Percentiles rank a stretch among this genome's conserved stretches.
Evolutionary conservation across 2,329 filamentous ascomycete species (phyloP).

Genomic region (Stachybotrys chlorohalonatus): DNA sequence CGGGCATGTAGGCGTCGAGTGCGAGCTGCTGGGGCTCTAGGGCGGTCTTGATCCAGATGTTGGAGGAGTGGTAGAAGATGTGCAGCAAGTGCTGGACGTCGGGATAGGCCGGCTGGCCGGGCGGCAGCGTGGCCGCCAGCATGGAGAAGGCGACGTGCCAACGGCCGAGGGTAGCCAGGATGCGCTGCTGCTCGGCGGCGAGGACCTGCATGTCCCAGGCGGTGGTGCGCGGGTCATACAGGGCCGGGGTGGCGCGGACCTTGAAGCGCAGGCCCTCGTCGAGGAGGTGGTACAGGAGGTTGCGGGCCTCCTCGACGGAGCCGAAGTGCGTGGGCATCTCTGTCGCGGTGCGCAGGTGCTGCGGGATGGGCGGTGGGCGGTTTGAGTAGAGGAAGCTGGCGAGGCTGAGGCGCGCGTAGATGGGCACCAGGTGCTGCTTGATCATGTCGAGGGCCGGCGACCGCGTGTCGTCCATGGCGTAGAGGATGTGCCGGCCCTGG

Average conservation of each 20-base stretch:
- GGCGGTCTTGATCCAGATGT: constrained; percentile 22
- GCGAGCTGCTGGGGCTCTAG: constrained; percentile 19
- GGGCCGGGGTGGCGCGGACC: constrained; percentile 12
- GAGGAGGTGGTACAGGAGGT: constrained; percentile 25
- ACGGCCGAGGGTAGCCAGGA: constrained; percentile 17
- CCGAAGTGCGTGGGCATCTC: constrained; percentile 24
- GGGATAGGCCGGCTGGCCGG: constrained; percentile 5
- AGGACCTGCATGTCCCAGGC: constrained; percentile 15
- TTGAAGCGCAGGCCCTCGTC: constrained; percentile 30
- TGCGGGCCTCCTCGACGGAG: constrained; percentile 19
- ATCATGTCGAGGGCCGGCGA: constrained; percentile 26
- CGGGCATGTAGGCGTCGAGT: constrained; percentile 23
- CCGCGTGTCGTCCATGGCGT: constrained; percentile 16
- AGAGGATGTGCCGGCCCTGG: constrained; percentile 32
- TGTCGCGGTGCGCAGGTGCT: constrained; percentile 19
- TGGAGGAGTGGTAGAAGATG: constrained; percentile 25
- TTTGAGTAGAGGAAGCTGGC: constrained; percentile 31
- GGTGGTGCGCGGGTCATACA: constrained; percentile 15
- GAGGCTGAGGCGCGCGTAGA: constrained; percentile 33
- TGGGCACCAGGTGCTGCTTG: constrained; percentile 29
- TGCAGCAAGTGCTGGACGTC: constrained; percentile 19
- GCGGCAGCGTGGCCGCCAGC: constrained; percentile 12
- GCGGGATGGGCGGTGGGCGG: constrained; percentile 25
- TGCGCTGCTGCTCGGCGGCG: constrained; percentile 19
- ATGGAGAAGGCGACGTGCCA: constrained; percentile 23